Base-by-base conservation (phyloP, 1,284 basidiomycete genomes). In the Ganoderma multipileum region DNA sequence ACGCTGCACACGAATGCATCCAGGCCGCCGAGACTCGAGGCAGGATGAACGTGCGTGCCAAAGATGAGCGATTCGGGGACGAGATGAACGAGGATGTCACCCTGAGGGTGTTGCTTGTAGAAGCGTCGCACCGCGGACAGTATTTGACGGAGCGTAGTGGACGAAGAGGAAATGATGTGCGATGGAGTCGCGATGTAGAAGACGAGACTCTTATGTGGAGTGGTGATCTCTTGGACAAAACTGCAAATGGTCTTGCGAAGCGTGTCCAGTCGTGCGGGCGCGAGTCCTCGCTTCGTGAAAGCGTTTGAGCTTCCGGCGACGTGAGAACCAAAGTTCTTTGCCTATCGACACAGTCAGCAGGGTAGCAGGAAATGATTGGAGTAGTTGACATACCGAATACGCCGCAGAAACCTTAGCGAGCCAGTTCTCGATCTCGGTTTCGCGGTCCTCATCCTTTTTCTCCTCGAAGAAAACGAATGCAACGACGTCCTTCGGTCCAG, bases 381-480 rank as follows among this genome's bases (percentile, higher is more conserved):
- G n/a, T 8, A 16, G 1, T 9, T 28, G 44, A 81, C 87, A 64
- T 68, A 94, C 93, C 76, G 83, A 77, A 74, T 94, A 95, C 7
- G 82, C 80, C 3, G 79, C 74, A 18, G 83, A 84, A 1, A 93
- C 76, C 59, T 79, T 83, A 33, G 77, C 74, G 39, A 95, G 73
- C 94, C 94, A 95, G 0, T 70, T 73, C 52, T 84, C 82, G 9
- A 89, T 85, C 41, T 84, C 78, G 0, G 77, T 73, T 60, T 82
- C 81, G 60, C 83, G 82, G 42, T 84, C 84, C 7, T 81, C 80
- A 2, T 83, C 84, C 42, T 83, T 82, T 41, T 89, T 87, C 72
- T 95, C 92, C 72, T 95, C 92, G 69, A 87, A 91, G 57, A 95
- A 79, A 0, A 89, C 86, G 76, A 89, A 93, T 0, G 87, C 87